These are phyloP conservation scores for Penicillium sp. DNA, from an alignment of 2,329 filamentous ascomycete species.

Conservation along the genomic window DNA sequence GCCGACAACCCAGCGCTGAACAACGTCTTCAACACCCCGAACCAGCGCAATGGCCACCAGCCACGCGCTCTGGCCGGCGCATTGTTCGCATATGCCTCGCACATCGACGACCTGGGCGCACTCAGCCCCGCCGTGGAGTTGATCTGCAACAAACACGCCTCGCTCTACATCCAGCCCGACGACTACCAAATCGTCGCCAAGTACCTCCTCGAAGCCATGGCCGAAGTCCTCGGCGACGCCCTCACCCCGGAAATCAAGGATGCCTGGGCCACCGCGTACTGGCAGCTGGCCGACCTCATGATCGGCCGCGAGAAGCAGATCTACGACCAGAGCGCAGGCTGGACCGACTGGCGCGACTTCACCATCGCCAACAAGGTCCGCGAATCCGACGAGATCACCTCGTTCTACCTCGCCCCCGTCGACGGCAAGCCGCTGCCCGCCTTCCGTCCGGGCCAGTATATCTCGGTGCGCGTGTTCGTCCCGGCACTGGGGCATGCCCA, in stretches of 20 bases:
- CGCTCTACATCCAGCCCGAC: conserved; percentile 64
- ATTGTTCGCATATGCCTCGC: conserved; percentile 67
- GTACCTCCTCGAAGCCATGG: conserved; percentile 66
- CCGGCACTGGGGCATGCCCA: conserved; percentile 61
- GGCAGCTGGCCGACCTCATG: conserved; percentile 69
- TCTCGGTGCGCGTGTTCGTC: conserved; percentile 61
- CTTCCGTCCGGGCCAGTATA: conserved; percentile 70
- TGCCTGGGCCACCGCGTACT: conserved; percentile 71
- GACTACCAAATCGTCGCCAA: conserved; percentile 70
- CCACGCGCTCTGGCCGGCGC: conserved; percentile 66
- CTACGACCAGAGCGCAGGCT: conserved; percentile 60
- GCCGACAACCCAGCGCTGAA: conserved; percentile 63
- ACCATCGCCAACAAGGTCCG: conserved; percentile 61
- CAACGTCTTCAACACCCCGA: conserved; percentile 68
- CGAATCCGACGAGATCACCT: conserved; percentile 67
- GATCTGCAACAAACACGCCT: conserved; percentile 74
- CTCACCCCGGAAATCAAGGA: conserved; percentile 63
- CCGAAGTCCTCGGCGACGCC: conserved; percentile 62
- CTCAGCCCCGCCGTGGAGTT: conserved; percentile 60
- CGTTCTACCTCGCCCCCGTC: conserved; percentile 65
- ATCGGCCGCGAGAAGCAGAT: conserved; percentile 63
- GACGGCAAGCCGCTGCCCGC: conserved; percentile 60
- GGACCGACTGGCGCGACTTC: conserved; percentile 68
- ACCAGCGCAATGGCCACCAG: conserved; percentile 67
- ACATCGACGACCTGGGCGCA: conserved; percentile 66